phyloP scores from a whole-genome alignment of 257 asterid species.

The Lithospermum erythrorhizon region DNA sequence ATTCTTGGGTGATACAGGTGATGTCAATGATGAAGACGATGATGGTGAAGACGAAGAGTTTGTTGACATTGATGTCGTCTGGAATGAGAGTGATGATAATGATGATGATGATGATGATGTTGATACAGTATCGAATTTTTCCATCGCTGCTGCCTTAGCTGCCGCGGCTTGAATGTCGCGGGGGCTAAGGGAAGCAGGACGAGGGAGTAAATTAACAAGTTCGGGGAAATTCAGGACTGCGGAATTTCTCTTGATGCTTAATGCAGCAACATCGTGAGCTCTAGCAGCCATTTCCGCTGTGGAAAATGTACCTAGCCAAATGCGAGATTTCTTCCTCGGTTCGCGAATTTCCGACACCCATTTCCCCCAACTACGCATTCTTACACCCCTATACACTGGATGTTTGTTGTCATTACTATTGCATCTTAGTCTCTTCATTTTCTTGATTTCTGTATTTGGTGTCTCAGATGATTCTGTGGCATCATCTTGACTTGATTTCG shows the following conservation, averaged over 20 bases:
- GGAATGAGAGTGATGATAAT: conserved; percentile 9
- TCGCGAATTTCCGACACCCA: conserved; percentile 88
- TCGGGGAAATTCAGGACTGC: conserved; percentile 69
- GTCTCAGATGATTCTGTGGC: background rate
- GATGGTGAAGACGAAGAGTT: conserved; percentile 11
- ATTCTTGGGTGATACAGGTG: background rate
- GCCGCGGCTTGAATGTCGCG: conserved; percentile 85
- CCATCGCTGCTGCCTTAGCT: conserved; percentile 81
- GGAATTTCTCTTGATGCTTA: conserved; percentile 62
- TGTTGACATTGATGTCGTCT: conserved; percentile 1
- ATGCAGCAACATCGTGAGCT: conserved; percentile 85
- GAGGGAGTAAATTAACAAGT: conserved; percentile 40
- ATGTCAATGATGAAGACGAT: conserved; percentile 19
- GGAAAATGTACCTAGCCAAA: conserved; percentile 77
- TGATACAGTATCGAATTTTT: conserved; percentile 18
- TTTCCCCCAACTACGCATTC: conserved; percentile 90
- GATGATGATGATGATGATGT: no score
- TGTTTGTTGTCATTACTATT: conserved; percentile 26
- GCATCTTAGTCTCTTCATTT: conserved; percentile 35
- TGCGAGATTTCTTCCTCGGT: conserved; percentile 76
- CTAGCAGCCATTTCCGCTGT: conserved; percentile 92
- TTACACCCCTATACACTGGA: conserved; percentile 63
- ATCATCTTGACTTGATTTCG: background rate
- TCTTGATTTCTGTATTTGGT: conserved; percentile 17
- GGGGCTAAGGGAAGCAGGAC: conserved; percentile 55